Evolutionary conservation across 2,329 filamentous ascomycete genomes (phyloP).

Genomic region (Exophiala sp.): DNA sequence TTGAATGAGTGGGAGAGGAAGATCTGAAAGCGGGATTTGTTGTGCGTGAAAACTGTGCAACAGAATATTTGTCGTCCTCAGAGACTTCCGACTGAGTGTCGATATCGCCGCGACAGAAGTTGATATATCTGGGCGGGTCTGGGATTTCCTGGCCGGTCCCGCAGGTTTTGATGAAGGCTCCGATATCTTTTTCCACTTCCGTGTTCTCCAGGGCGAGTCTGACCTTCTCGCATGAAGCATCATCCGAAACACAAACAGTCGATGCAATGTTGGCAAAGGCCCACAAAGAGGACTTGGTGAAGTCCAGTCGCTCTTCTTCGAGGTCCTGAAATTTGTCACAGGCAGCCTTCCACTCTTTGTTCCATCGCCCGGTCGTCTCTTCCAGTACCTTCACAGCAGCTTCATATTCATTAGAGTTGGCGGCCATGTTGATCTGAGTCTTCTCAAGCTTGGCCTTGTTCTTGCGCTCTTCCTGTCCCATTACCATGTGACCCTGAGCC

Average conservation of each 20-base stretch:
- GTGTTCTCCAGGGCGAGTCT: constrained; percentile 88
- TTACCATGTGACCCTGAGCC: constrained; percentile 98
- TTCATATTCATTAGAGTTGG: constrained; percentile 91
- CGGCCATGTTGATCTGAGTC: constrained; percentile 91
- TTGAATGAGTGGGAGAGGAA: constrained; percentile 90
- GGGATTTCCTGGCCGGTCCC: constrained; percentile 97
- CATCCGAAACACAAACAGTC: constrained; percentile 95
- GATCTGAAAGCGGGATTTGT: constrained; percentile 94
- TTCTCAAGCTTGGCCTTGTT: constrained; percentile 99
- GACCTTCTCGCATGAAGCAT: constrained; percentile 94
- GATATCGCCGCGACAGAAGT: constrained; percentile 87
- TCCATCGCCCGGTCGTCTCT: constrained; percentile 93
- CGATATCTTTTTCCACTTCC: constrained; percentile 94
- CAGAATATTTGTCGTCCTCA: constrained; percentile 89
- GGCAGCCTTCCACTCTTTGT: constrained; percentile 95
- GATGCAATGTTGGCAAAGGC: constrained; percentile 96
- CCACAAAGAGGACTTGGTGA: constrained; percentile 97
- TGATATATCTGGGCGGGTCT: constrained; percentile 95
- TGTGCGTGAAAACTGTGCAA: constrained; percentile 90
- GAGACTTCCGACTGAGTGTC: constrained; percentile 79
- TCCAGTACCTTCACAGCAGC: constrained; percentile 87
- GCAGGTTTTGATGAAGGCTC: constrained; percentile 77
- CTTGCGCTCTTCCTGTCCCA: constrained; percentile 98
- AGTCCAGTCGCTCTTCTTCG: constrained; percentile 94
- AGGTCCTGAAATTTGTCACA: constrained; percentile 98